These are phyloP conservation scores for Xerocomellus intermedius DNA, from an alignment of 768 basidiomycete genomes.

Conservation along the genomic window DNA sequence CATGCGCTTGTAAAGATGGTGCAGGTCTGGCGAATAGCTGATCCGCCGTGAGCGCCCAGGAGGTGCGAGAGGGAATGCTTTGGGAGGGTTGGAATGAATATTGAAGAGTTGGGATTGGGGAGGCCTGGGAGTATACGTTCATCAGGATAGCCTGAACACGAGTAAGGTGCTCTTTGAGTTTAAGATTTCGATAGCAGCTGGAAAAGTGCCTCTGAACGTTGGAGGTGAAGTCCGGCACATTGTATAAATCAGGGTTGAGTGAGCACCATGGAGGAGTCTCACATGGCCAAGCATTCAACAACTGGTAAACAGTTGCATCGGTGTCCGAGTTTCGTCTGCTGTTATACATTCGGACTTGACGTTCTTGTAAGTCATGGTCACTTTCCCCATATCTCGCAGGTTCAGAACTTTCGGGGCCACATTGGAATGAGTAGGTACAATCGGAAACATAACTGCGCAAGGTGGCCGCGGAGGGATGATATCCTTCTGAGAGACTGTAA, in stretches of 20 bases:
- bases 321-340: background rate
- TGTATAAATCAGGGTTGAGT: background rate
- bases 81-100: conserved; percentile 8
- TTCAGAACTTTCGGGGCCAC: conserved; percentile 9
- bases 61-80: background rate
- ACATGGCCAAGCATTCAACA: conserved; percentile 14
- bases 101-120: background rate
- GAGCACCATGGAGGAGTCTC: conserved; percentile 2
- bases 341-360: conserved; percentile 1
- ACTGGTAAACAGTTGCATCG: background rate
- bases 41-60: too few species aligned
- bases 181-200: conserved; percentile 12
- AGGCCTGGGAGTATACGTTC: background rate
- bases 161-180: background rate
- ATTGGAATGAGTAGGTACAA: background rate
- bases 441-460: background rate
- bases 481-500: conserved; percentile 10
- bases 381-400: background rate
- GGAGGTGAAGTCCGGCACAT: background rate
- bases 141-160: conserved; percentile 6
- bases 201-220: conserved; percentile 1
- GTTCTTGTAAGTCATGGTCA: background rate
- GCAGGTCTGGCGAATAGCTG: background rate
- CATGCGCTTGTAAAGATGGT: background rate
- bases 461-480: background rate